A percentile compares a stretch with the other conserved stretches of the same genome.
Evolutionary conservation across 139 green algal genomes (phyloP).

Genomic region (Yamagishiella unicocca): DNA sequence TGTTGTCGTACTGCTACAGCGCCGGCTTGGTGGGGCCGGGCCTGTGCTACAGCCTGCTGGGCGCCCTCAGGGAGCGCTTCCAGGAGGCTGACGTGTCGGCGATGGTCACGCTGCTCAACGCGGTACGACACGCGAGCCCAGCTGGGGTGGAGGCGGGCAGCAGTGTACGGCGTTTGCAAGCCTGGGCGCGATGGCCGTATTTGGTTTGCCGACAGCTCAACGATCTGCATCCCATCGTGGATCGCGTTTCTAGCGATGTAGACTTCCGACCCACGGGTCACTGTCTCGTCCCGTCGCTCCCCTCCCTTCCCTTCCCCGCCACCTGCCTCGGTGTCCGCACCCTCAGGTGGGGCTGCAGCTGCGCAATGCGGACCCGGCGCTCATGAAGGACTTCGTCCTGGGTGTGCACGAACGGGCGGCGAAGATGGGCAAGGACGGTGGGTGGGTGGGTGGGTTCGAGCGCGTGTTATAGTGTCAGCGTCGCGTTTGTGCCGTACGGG

Average conservation of each 20-base stretch:
- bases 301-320: too few relatives aligned
- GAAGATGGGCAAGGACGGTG: constrained; percentile 29
- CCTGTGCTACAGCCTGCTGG: constrained; percentile 64
- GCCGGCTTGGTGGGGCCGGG: constrained; percentile 67
- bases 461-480: not conserved
- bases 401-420: constrained; percentile 72
- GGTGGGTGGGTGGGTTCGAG: not conserved
- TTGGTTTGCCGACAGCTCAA: too few relatives aligned
- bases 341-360: constrained; percentile 75
- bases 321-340: too few relatives aligned
- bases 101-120: constrained; percentile 72
- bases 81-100: constrained; percentile 75
- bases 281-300: too few relatives aligned
- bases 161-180: too few relatives aligned
- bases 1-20: constrained; percentile 73
- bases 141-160: too few relatives aligned
- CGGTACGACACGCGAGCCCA: constrained; percentile 45
- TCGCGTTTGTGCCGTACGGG: too few relatives aligned
- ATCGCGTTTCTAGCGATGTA: too few relatives aligned
- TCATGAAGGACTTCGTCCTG: constrained; percentile 88
- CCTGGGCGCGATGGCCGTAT: too few relatives aligned
- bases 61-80: constrained; percentile 59
- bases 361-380: constrained; percentile 74
- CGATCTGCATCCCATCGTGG: too few relatives aligned
- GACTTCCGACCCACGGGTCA: too few relatives aligned